phyloP scores from a whole-genome alignment of 1,284 basidiomycete species.

The Wolfiporia cocos region DNA sequence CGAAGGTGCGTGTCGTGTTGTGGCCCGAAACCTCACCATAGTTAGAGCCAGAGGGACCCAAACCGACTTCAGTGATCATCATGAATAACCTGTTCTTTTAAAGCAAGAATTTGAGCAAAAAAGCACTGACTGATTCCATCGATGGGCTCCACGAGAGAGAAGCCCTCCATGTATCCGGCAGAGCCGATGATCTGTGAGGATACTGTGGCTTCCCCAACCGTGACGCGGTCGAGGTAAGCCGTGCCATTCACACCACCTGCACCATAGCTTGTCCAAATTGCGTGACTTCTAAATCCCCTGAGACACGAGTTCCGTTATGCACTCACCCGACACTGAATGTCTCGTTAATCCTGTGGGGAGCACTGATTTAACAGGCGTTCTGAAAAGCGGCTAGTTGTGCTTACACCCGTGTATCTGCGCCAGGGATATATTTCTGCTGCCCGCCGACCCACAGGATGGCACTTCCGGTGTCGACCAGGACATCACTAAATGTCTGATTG shows the following conservation, averaged over 20 bases:
- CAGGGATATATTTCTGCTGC: constrained; percentile 6
- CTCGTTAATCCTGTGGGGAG: constrained; percentile 3
- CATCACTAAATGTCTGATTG: constrained; percentile 9
- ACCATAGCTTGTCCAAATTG: constrained; percentile 11
- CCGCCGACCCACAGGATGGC: constrained; percentile 13
- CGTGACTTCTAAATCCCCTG: too few relatives aligned
- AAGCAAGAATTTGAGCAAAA: not conserved
- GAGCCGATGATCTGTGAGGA: constrained; percentile 9
- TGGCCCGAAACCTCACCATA: constrained; percentile 5
- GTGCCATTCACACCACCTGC: constrained; percentile 8
- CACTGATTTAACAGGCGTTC: not conserved
- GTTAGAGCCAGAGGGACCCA: constrained; percentile 10
- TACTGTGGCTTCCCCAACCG: constrained; percentile 9
- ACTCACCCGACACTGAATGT: constrained; percentile 9
- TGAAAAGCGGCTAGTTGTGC: not conserved
- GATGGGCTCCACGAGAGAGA: constrained; percentile 5
- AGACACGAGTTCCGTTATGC: not conserved
- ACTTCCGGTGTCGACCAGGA: constrained; percentile 13
- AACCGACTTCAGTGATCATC: constrained; percentile 9
- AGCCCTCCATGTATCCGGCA: constrained; percentile 3
- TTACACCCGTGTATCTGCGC: constrained; percentile 6
- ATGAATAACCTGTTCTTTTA: too few relatives aligned
- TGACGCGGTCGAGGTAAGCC: constrained; percentile 10
- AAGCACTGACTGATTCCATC: constrained; percentile 10
- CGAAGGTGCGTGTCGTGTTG: constrained; percentile 10